Conservation (phyloP, 176 grass and related monocot genomes). For the Thinopyrum elongatum region DNA sequence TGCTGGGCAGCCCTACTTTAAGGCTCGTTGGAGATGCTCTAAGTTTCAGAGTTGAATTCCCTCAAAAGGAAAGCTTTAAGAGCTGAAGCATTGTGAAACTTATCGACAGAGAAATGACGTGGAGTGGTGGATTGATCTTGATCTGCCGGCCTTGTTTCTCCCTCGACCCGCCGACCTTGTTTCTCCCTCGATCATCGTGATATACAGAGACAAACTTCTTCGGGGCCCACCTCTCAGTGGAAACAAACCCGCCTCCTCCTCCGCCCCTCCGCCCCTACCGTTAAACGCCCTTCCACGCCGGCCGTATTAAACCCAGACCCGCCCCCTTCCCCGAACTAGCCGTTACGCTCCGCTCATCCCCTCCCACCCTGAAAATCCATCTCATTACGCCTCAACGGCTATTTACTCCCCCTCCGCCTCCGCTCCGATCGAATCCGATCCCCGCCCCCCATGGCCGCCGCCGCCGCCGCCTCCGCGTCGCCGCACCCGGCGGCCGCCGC, state of each 20-base stretch:
- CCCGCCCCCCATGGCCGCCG: conserved; percentile 29
- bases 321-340: conserved; percentile 25
- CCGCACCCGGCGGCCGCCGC: background rate
- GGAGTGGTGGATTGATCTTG: no score
- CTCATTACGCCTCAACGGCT: conserved; percentile 22
- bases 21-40: no score
- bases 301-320: conserved; percentile 12
- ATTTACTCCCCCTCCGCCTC: background rate
- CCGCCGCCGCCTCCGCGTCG: background rate
- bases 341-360: background rate
- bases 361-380: conserved; percentile 8
- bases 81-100: no score
- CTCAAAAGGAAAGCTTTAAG: no score
- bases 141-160: background rate
- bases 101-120: no score
- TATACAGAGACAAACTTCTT: background rate
- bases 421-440: conserved; percentile 17
- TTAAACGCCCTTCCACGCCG: background rate
- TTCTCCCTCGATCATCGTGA: background rate
- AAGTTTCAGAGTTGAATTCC: no score
- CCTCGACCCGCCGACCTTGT: background rate
- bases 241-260: background rate
- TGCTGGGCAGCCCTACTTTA: no score
- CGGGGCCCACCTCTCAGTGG: background rate
- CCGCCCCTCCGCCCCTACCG: background rate